These are phyloP conservation scores for Tothia fuscella DNA, from an alignment of 2,329 filamentous ascomycete species.

Conservation along the genomic window DNA sequence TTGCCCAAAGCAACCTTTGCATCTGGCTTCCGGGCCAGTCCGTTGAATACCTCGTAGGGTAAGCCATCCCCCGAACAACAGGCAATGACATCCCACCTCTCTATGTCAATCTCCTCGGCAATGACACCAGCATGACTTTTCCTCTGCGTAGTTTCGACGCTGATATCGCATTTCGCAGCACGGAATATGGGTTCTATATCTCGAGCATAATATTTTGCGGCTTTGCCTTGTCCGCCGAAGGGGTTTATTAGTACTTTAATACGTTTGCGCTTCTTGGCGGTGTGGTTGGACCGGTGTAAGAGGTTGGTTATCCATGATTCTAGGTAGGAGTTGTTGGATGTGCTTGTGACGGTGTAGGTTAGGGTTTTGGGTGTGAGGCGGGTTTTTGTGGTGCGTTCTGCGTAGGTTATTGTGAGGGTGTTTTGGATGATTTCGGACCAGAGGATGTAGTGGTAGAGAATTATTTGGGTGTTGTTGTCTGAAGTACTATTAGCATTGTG, in stretches of 20 bases:
- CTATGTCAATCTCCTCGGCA: slow-evolving; percentile 60
- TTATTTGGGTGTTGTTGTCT: slow-evolving; percentile 18
- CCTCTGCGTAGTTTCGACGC: slow-evolving; percentile 59
- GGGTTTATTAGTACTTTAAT: slow-evolving; percentile 88
- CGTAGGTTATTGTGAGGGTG: slow-evolving; percentile 61
- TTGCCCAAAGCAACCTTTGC: slow-evolving; percentile 61
- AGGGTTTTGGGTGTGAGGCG: slow-evolving; percentile 50
- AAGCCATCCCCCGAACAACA: slow-evolving; percentile 88
- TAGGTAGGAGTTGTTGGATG: slow-evolving; percentile 35
- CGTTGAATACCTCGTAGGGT: slow-evolving; percentile 90
- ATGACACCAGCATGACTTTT: slow-evolving; percentile 71
- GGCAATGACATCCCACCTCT: slow-evolving; percentile 72
- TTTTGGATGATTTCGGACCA: slow-evolving; percentile 55
- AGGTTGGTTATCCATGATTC: slow-evolving; percentile 53
- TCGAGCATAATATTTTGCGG: slow-evolving; percentile 58
- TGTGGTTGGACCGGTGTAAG: slow-evolving; percentile 58
- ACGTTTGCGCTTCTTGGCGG: slow-evolving; percentile 55
- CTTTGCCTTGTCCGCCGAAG: slow-evolving; percentile 70
- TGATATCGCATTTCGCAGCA: slow-evolving; percentile 65
- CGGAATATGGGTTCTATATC: slow-evolving; percentile 73
- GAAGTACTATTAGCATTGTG: not conserved
- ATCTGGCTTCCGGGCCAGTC: slow-evolving; percentile 64
- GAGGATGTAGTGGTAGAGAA: slow-evolving; percentile 74
- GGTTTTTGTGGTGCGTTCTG: slow-evolving; percentile 46
- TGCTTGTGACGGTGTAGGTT: slow-evolving; percentile 47